phyloP scores from a whole-genome alignment of 176 grass and related monocot genomes.

The Juncus inflexus region DNA sequence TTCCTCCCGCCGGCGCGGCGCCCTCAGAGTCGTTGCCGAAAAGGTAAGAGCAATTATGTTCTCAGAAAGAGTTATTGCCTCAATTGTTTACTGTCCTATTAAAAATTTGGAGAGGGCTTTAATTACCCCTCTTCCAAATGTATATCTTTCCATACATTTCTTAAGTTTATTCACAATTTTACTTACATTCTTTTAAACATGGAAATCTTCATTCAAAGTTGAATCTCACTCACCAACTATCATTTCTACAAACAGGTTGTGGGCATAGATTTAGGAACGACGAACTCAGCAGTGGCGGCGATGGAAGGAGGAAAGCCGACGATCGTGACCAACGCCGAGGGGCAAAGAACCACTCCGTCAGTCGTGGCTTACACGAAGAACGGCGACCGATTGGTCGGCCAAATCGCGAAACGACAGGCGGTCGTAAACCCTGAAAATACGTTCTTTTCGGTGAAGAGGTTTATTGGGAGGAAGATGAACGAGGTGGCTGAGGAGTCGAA shows the following conservation, averaged over 20 bases:
- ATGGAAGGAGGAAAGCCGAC: conserved; percentile 99
- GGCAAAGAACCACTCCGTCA: conserved; percentile 85
- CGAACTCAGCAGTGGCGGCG: conserved; percentile 91
- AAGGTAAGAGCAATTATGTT: conserved; percentile 37
- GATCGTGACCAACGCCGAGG: conserved; percentile 94
- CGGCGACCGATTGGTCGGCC: conserved; percentile 75
- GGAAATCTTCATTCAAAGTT: not conserved
- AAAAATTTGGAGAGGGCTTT: not conserved
- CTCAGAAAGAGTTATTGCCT: conserved; percentile 1
- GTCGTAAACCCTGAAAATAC: conserved; percentile 99
- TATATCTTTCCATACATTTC: not conserved
- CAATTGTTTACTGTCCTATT: conserved; percentile 4
- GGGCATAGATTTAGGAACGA: conserved; percentile 90
- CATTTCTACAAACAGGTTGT: conserved; percentile 47
- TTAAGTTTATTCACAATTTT: not conserved
- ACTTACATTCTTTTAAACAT: too few relatives aligned
- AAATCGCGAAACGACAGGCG: conserved; percentile 96
- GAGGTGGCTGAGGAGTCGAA: conserved; percentile 97
- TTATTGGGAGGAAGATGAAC: conserved; percentile 94
- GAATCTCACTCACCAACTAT: conserved; percentile 1
- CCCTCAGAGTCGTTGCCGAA: conserved; percentile 72
- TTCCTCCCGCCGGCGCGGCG: conserved; percentile 34
- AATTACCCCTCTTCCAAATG: not conserved
- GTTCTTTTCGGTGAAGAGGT: conserved; percentile 96
- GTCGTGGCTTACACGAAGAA: conserved; percentile 91